phyloP scores from a whole-genome alignment of 2,329 filamentous ascomycete genomes.

The Scedosporium minutisporum region DNA sequence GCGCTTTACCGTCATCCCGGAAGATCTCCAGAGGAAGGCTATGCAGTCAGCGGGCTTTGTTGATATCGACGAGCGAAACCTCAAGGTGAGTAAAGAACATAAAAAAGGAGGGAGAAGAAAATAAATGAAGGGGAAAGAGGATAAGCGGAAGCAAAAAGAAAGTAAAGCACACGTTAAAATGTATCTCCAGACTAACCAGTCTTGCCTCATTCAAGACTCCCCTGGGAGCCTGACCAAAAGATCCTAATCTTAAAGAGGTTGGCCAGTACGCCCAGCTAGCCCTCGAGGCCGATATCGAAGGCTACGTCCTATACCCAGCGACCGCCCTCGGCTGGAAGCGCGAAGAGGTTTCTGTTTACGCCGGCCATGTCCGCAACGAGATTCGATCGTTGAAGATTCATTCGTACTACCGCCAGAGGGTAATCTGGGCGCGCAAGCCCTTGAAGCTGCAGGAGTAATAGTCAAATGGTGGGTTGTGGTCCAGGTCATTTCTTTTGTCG shows the following conservation, averaged over 20 bases:
- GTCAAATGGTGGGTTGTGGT: too few species aligned
- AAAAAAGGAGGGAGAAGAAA: too few species aligned
- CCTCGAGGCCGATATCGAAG: conserved; percentile 22
- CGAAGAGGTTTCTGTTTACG: conserved; percentile 22
- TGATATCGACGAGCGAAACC: conserved; percentile 31
- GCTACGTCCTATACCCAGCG: conserved; percentile 26
- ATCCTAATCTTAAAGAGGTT: conserved; percentile 33
- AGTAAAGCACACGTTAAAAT: too few species aligned
- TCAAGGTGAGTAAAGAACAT: conserved; percentile 18
- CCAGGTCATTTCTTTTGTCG: too few species aligned
- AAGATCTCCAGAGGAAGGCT: conserved; percentile 17
- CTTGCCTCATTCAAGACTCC: conserved; percentile 17
- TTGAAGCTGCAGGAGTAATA: too few species aligned
- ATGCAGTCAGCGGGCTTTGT: conserved; percentile 26
- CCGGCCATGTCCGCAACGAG: conserved; percentile 22
- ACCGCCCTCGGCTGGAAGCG: conserved; percentile 23
- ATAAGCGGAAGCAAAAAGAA: too few species aligned
- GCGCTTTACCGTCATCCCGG: conserved; percentile 20
- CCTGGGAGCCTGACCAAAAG: conserved; percentile 33
- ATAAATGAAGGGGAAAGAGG: neutral
- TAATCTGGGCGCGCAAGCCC: neutral
- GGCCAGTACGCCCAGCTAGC: conserved; percentile 27
- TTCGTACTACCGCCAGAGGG: conserved; percentile 29
- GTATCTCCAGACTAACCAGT: too few species aligned
- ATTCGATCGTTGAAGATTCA: conserved; percentile 24